Base-by-base conservation (phyloP, 2,329 filamentous ascomycete species). In the Trematosphaeria pertusa region DNA sequence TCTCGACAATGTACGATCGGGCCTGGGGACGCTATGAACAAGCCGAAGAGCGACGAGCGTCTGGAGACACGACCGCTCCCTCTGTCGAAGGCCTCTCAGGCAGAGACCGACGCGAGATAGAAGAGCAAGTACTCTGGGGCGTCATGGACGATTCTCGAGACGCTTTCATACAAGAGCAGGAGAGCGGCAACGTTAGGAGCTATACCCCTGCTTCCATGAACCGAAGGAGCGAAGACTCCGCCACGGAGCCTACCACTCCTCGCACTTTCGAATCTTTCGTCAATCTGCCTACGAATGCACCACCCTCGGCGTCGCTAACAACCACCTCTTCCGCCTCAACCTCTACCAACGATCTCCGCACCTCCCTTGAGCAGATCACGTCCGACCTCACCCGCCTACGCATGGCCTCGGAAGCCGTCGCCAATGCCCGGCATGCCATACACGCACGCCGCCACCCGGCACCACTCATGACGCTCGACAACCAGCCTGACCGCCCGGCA, bases 1-100 rank as follows among this genome's bases (percentile, higher is more conserved):
- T 80, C 10, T 71, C 74, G 14, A 68, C 70, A 48, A 75, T 80
- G 74, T 80, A 77, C 57, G 71, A 63, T 14, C 58, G 76, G 37
- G 76, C 77, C 1, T 69, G 64, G 46, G 72, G 73, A 14, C 66
- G 75, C 5, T 77, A 77, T 52, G 66, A 69, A 22, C 69, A 66
- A 38, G 75, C 75, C 1, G 76, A 78, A 48, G 66, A 63, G 30
- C 51, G 58, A 15, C 57, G 67, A 26, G 59, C 61, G 18, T 42
- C 53, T 6, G 58, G 62, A 7, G 50, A 62, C 4, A 59, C 57
- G 0, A 43, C 47, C 7, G 58, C 61, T 2, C 61, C 61, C 15
- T 35, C 56, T 3, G 37, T 63, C 2, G 56, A 64, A n/a, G 48
- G 48, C 0, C 43, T 68, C 5, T 54, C 65, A 4, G 50, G 43